phyloP scores from a whole-genome alignment of 2,329 filamentous ascomycete genomes.

The Nannizzia gypsea region DNA sequence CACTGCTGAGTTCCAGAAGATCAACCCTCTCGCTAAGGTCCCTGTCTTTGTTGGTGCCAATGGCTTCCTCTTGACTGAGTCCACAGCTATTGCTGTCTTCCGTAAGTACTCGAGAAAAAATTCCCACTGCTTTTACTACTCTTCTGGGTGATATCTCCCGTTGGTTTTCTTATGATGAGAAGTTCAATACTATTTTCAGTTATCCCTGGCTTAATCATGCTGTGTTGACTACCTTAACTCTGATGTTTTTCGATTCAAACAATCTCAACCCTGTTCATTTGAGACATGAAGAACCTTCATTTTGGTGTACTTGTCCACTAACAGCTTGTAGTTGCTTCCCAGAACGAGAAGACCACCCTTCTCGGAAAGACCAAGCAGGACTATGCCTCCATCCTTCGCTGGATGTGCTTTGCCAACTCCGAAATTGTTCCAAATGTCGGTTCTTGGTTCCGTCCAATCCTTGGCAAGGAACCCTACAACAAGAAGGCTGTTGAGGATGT shows the following conservation, averaged over 20 bases:
- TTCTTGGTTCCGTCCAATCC: conserved; percentile 75
- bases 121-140: conserved; percentile 15
- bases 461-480: conserved; percentile 80
- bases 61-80: conserved; percentile 79
- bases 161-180: conserved; percentile 54
- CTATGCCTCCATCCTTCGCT: conserved; percentile 95
- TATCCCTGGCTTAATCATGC: conserved; percentile 92
- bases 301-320: not conserved
- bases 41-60: conserved; percentile 87
- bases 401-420: conserved; percentile 92
- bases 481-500: conserved; percentile 90
- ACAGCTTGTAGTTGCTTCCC: conserved; percentile 70
- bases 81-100: conserved; percentile 93
- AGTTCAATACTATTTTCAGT: conserved; percentile 61
- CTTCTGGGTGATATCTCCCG: conserved; percentile 3
- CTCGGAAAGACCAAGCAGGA: conserved; percentile 99
- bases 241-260: conserved; percentile 39
- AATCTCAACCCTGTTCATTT: not conserved
- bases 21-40: conserved; percentile 81
- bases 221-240: conserved; percentile 70
- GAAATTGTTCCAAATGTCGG: conserved; percentile 66
- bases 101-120: conserved; percentile 50
- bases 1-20: conserved; percentile 65
- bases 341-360: conserved; percentile 99
- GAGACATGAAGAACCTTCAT: conserved; percentile 11